Base-by-base conservation (phyloP, 257 asterid species). In the Verbascum thapsus region DNA sequence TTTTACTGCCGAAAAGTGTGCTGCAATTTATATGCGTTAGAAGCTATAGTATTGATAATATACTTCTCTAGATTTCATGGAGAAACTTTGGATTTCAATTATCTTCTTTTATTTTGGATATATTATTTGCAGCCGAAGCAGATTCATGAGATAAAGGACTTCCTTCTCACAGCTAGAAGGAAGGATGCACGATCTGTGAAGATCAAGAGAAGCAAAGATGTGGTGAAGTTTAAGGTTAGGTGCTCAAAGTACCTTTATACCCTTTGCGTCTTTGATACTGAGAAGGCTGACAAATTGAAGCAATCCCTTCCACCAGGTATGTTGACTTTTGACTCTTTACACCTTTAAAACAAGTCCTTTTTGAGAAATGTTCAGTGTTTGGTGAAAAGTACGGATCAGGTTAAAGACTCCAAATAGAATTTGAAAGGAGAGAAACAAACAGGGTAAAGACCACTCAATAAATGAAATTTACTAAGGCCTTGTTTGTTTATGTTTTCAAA, bases 261-360 rank as follows among this genome's bases (percentile, higher is more conserved):
- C 26, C 78, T 76, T 40, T 76, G 78, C 64, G 81, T 76, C 59
- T 76, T 76, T 8, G 81, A 76, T 23, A 45, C 59, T 3, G 81
- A 76, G 82, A 77, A 77, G 61, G 82, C 82, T 3, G 79, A 77
- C 71, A 77, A 77, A 22, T 65, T 77, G 82, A 77, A 77, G 79
- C 82, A 77, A 61, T 77, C 82, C 32, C 78, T 77, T 32, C 82
- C 82, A 15, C 82, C 82, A 58, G 82, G 82, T 77, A 9, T 16
- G 40, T 70, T 30, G 8, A 1, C 10, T 7, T n/a, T 17, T 0
- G 11, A 10, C 12, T n/a, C n/a, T 7, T 34, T 34, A n/a, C n/a
- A n/a, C n/a, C n/a, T n/a, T n/a, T n/a, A n/a, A n/a, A n/a, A n/a
- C n/a, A n/a, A n/a, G n/a, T n/a, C n/a, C n/a, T n/a, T n/a, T n/a